A percentile compares a stretch with the other conserved stretches of the same genome.
Evolutionary conservation across 1,139 yeast genomes (phyloP).

Genomic region (Sugiyamaella pinicola): DNA sequence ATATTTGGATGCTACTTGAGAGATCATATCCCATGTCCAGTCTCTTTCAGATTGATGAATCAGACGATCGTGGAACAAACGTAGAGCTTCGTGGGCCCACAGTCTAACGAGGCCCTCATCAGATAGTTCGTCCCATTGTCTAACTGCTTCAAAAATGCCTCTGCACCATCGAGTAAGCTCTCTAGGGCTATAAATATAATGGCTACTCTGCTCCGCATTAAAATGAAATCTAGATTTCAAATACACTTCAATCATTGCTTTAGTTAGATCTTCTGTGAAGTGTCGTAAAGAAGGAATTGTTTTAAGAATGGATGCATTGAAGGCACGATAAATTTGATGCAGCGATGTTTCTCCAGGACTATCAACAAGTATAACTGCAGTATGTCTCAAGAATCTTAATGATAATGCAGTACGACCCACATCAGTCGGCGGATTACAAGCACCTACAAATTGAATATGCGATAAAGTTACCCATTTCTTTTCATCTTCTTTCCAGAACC

Average conservation of each 20-base stretch:
- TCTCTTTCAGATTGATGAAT: slow-evolving; percentile 51
- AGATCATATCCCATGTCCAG: slow-evolving; percentile 56
- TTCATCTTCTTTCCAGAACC: slow-evolving; percentile 71
- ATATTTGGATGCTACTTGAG: slow-evolving; percentile 41
- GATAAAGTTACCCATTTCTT: slow-evolving; percentile 68
- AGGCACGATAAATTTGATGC: slow-evolving; percentile 64
- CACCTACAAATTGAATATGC: slow-evolving; percentile 83
- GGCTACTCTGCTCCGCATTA: slow-evolving; percentile 47
- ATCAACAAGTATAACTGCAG: slow-evolving; percentile 70
- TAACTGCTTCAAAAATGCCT: slow-evolving; percentile 67
- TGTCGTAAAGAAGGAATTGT: slow-evolving; percentile 65
- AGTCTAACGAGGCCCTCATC: slow-evolving; percentile 56
- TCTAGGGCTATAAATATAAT: slow-evolving; percentile 84
- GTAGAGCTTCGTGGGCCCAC: slow-evolving; percentile 81
- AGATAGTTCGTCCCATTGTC: slow-evolving; percentile 44
- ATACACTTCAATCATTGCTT: slow-evolving; percentile 71
- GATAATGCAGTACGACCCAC: slow-evolving; percentile 67
- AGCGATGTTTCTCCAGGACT: slow-evolving; percentile 74
- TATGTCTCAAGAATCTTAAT: slow-evolving; percentile 69
- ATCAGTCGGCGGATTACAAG: slow-evolving; percentile 89
- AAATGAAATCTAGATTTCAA: slow-evolving; percentile 48
- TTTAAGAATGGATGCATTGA: slow-evolving; percentile 60
- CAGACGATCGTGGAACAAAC: slow-evolving; percentile 76
- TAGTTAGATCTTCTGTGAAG: slow-evolving; percentile 55
- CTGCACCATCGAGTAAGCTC: slow-evolving; percentile 87